Percentiles rank a stretch among this genome's conserved stretches.
Evolutionary conservation across 2,329 filamentous ascomycete genomes (phyloP).

Genomic region (Tolypocladium tropicale): DNA sequence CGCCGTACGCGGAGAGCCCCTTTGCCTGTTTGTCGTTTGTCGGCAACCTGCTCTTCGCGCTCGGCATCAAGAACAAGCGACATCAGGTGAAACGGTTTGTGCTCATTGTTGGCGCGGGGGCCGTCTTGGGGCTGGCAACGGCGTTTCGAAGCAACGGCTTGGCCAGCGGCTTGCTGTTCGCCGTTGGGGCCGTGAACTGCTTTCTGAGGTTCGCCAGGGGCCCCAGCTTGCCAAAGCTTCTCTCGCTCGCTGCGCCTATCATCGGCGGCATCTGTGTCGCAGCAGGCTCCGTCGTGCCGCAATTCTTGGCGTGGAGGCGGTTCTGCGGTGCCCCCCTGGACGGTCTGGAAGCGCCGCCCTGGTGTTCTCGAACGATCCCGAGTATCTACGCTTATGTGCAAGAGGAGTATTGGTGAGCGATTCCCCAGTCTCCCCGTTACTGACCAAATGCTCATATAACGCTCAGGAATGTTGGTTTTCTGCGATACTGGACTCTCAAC

Average conservation of each 20-base stretch:
- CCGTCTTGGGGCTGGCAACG: conserved; percentile 61
- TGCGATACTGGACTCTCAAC: conserved; percentile 79
- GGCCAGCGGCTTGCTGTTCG: conserved; percentile 68
- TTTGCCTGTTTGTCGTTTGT: conserved; percentile 70
- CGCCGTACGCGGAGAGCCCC: conserved; percentile 72
- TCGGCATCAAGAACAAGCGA: conserved; percentile 22
- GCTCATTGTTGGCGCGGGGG: conserved; percentile 50
- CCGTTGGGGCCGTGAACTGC: conserved; percentile 43
- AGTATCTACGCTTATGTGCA: conserved; percentile 93
- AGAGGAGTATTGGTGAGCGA: conserved; percentile 71
- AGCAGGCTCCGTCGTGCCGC: conserved; percentile 59
- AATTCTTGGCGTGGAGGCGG: conserved; percentile 60
- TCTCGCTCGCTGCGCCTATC: conserved; percentile 47
- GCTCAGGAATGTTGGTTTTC: conserved; percentile 74
- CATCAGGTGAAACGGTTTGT: conserved; percentile 27
- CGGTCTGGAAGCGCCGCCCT: conserved; percentile 42
- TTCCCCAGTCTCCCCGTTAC: neutral
- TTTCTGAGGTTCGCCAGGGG: conserved; percentile 13
- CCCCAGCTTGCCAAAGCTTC: conserved; percentile 26
- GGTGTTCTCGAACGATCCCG: conserved; percentile 66
- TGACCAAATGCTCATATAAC: neutral
- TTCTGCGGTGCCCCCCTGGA: conserved; percentile 44
- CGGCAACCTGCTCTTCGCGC: conserved; percentile 61
- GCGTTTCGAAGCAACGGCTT: conserved; percentile 78
- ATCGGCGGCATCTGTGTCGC: conserved; percentile 59